Percentiles rank a stretch among this genome's conserved stretches.
These are phyloP conservation scores for Plasmodium relictum DNA, from an alignment of 169 alveolate species.

Conservation along the genomic window DNA sequence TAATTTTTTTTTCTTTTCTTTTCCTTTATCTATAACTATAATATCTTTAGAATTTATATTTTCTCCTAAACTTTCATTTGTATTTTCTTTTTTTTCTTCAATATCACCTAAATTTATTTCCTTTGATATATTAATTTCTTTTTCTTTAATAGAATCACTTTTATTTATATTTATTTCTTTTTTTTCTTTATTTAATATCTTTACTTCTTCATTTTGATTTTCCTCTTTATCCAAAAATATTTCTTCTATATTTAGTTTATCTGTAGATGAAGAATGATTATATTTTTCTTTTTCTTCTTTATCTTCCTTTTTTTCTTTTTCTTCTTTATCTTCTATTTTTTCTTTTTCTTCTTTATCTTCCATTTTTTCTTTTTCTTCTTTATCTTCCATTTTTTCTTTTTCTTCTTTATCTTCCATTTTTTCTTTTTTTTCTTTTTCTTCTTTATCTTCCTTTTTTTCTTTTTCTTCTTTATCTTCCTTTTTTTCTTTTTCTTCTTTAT, in stretches of 20 bases:
- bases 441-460: neutral
- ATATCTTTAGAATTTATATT: constrained; percentile 9
- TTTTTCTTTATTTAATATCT: neutral
- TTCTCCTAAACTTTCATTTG: neutral
- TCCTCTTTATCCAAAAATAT: constrained; percentile 10
- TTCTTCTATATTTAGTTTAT: neutral
- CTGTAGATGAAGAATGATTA: no score
- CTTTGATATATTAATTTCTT: neutral
- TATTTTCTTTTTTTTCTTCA: neutral
- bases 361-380: neutral
- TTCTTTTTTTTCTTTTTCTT: neutral
- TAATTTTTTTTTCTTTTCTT: constrained; percentile 10
- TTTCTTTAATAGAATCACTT: neutral
- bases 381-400: neutral
- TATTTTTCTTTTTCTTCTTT: neutral
- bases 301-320: neutral
- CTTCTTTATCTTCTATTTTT: neutral
- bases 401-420: neutral
- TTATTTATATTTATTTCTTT: neutral
- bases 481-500: neutral
- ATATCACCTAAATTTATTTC: neutral
- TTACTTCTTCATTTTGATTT: neutral
- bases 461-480: neutral
- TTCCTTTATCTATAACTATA: neutral
- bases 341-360: neutral